Evolutionary conservation across 495 filamentous ascomycete genomes (phyloP).

Genomic region (Xylaria venustula): DNA sequence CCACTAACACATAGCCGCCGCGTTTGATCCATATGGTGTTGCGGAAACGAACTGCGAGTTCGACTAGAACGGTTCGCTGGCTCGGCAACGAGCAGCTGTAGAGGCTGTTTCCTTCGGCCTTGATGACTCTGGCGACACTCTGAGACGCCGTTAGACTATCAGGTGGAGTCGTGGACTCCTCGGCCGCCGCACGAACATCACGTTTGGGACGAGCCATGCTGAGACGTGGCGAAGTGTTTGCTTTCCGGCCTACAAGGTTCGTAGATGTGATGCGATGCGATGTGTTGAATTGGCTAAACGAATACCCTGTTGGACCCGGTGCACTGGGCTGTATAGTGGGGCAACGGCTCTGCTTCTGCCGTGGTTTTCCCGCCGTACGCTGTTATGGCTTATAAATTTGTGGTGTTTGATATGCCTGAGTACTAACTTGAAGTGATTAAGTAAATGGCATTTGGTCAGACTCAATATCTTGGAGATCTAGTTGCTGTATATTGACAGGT

Average conservation of each 20-base stretch:
- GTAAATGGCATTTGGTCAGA: too few relatives aligned
- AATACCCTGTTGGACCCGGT: not conserved
- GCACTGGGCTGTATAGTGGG: not conserved
- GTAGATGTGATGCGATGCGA: not conserved
- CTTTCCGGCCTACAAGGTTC: not conserved
- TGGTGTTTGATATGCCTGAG: too few relatives aligned
- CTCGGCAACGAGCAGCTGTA: conserved; percentile 68
- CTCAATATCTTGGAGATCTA: too few relatives aligned
- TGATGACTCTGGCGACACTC: conserved; percentile 69
- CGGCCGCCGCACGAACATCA: conserved; percentile 67
- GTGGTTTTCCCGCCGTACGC: conserved; percentile 1
- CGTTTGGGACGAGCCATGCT: conserved; percentile 73
- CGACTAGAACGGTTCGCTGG: conserved; percentile 62
- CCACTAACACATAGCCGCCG: conserved; percentile 81
- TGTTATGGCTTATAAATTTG: not conserved
- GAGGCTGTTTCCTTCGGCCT: conserved; percentile 83
- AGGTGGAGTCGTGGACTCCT: conserved; percentile 74
- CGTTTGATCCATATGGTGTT: conserved; percentile 88
- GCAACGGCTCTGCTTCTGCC: conserved; percentile 3
- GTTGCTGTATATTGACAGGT: too few relatives aligned
- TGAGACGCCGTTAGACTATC: conserved; percentile 61
- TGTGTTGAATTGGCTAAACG: not conserved
- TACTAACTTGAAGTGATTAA: too few relatives aligned
- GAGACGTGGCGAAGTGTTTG: not conserved
- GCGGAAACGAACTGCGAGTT: conserved; percentile 78